Conservation (phyloP, 1,284 basidiomycete genomes). For the Blastosporella zonata region DNA sequence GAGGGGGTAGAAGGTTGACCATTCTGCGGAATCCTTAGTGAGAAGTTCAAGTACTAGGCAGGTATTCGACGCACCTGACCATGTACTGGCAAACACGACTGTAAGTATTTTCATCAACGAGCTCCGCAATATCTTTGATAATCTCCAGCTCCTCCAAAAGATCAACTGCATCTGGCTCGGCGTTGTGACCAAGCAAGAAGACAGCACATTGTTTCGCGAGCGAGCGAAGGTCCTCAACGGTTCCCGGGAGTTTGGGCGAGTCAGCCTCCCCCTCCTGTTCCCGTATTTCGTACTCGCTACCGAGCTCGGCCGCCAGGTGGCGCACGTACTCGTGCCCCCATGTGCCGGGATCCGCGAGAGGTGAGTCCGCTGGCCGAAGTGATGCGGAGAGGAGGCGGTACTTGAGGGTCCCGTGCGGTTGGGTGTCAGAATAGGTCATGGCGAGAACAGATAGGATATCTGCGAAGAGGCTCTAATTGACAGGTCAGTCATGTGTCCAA, state of each 20-base stretch:
- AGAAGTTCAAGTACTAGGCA: background rate
- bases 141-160: slow-evolving; percentile 93
- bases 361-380: slow-evolving; percentile 58
- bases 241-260: slow-evolving; percentile 41
- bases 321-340: slow-evolving; percentile 99
- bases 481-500: slow-evolving; percentile 8
- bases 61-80: slow-evolving; percentile 70
- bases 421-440: slow-evolving; percentile 99
- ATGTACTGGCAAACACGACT: slow-evolving; percentile 97
- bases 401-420: slow-evolving; percentile 90
- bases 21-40: slow-evolving; percentile 51
- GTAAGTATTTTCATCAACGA: slow-evolving; percentile 89
- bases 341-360: slow-evolving; percentile 83
- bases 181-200: slow-evolving; percentile 93
- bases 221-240: slow-evolving; percentile 69
- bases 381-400: slow-evolving; percentile 87
- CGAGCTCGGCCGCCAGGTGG: slow-evolving; percentile 94
- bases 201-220: slow-evolving; percentile 87
- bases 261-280: slow-evolving; percentile 35
- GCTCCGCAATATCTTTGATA: slow-evolving; percentile 71
- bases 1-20: slow-evolving; percentile 88
- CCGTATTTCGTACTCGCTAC: slow-evolving; percentile 83
- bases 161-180: slow-evolving; percentile 98
- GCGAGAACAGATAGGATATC: slow-evolving; percentile 98
- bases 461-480: slow-evolving; percentile 82